Base-by-base conservation (phyloP, 176 grass and related monocot species). In the Calamus simplicifolius region DNA sequence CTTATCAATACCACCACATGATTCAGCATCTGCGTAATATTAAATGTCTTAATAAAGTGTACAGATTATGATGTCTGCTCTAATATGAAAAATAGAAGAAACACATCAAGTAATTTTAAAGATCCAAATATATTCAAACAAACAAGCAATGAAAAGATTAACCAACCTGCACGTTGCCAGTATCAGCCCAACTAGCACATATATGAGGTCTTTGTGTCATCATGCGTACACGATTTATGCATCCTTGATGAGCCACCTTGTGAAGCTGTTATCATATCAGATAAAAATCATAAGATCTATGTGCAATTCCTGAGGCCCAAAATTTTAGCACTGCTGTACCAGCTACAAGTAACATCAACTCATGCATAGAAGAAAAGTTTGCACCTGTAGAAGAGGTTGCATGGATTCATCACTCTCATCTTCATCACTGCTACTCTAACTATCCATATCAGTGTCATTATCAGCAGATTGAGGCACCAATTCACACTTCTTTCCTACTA, bases 111-210 rank as follows among this genome's bases (percentile, higher is more conserved):
- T 43, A 43, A 43, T 43, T 10, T 43, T 43, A 43, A 43, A 43
- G 35, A 43, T 43, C 35, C 35, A 43, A 43, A 12, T 43, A 13
- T 3, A 0, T 43, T 2, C 35, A 43, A 43, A 43, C 21, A 43
- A 7, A 23, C 10, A 13, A 43, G 12, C 35, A 1, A 43, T 13
- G 35, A 12, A 23, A 27, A 29, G 69, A 77, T 7, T 61, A 5
- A 65, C 82, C 60, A 79, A 90, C 86, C 91, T 96, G 86, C 61
- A 90, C 86, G 87, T 90, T 76, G 62, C 86, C 91, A 68, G 75
- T 80, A 58, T 77, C 86, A 69, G 79, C 86, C 86, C 86, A 96
- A 26, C 86, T 85, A 61, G 86, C 91, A 75, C 91, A 90, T 68
- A 96, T 50, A 71, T 96, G 86, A 73, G 91, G 83, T 68, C 77